A percentile compares a stretch with the other conserved stretches of the same genome.
Evolutionary conservation across 306 rosid species (phyloP).

Genomic region (Pterocarpus santalinus): DNA sequence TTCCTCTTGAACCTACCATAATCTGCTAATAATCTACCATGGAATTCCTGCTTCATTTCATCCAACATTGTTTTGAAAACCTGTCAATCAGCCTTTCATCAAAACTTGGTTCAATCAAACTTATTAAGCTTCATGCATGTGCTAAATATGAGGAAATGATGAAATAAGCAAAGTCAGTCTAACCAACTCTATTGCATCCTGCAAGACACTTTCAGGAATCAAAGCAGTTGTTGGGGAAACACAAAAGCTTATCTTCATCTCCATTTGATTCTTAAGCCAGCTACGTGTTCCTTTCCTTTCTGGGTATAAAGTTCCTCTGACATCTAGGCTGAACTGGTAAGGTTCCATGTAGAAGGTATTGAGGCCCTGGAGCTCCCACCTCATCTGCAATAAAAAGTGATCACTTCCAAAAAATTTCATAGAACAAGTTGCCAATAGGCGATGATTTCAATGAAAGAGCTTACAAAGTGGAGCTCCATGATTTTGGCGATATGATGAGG

Average conservation of each 20-base stretch:
- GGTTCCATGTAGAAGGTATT: slow-evolving; percentile 16
- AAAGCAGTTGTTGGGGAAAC: slow-evolving; percentile 47
- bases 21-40: slow-evolving; percentile 52
- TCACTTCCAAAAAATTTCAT: not conserved
- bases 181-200: slow-evolving; percentile 42
- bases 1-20: slow-evolving; percentile 58
- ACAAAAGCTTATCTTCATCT: slow-evolving; percentile 46
- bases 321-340: slow-evolving; percentile 8
- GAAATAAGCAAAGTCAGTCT: not conserved
- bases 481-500: slow-evolving; percentile 58
- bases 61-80: slow-evolving; percentile 45
- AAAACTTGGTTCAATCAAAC: slow-evolving; percentile 12
- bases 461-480: slow-evolving; percentile 61
- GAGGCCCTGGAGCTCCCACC: slow-evolving; percentile 54
- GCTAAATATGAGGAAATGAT: not conserved
- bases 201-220: slow-evolving; percentile 44
- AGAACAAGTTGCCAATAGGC: slow-evolving; percentile 7
- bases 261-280: slow-evolving; percentile 48
- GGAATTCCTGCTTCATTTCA: slow-evolving; percentile 46
- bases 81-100: slow-evolving; percentile 44
- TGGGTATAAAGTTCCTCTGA: slow-evolving; percentile 49
- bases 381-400: slow-evolving; percentile 38
- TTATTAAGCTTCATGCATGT: not conserved
- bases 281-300: slow-evolving; percentile 53
- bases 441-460: slow-evolving; percentile 20